Evolutionary conservation across 805 yeast genomes (phyloP).

Genomic region (Lachancea thermotolerans): DNA sequence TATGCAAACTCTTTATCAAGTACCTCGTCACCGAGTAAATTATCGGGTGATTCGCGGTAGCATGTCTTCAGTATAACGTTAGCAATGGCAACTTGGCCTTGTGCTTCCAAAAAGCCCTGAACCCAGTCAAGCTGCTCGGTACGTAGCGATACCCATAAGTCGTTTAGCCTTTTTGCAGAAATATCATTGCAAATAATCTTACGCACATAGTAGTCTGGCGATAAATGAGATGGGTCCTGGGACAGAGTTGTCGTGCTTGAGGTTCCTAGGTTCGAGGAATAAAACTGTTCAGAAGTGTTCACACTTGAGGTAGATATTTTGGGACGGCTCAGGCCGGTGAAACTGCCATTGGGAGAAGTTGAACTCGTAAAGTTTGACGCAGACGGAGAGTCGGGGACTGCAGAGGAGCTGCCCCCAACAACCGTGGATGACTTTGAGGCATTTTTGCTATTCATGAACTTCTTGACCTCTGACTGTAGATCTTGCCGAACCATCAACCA

Average conservation of each 20-base stretch:
- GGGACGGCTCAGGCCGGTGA: background rate
- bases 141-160: conserved; percentile 84
- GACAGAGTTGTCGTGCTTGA: conserved; percentile 18
- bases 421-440: conserved; percentile 3
- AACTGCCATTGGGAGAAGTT: background rate
- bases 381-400: background rate
- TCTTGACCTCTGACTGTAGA: conserved; percentile 66
- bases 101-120: conserved; percentile 61
- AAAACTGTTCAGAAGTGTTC: conserved; percentile 3
- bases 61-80: conserved; percentile 50
- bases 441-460: conserved; percentile 35
- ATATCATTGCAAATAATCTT: conserved; percentile 64
- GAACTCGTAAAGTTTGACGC: background rate
- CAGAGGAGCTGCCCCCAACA: background rate
- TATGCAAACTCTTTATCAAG: conserved; percentile 69
- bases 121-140: conserved; percentile 89
- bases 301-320: conserved; percentile 1
- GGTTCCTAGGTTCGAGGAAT: conserved; percentile 16
- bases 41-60: conserved; percentile 24
- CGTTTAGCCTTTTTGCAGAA: conserved; percentile 63
- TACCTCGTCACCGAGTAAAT: conserved; percentile 33
- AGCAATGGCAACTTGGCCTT: conserved; percentile 75
- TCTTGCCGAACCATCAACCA: conserved; percentile 92
- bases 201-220: conserved; percentile 74
- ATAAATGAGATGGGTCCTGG: conserved; percentile 32